Evolutionary conservation across 768 basidiomycete genomes (phyloP), one percentile per base, ranked within the genome.

Genomic region (Hygrophorus pudorinus): DNA sequence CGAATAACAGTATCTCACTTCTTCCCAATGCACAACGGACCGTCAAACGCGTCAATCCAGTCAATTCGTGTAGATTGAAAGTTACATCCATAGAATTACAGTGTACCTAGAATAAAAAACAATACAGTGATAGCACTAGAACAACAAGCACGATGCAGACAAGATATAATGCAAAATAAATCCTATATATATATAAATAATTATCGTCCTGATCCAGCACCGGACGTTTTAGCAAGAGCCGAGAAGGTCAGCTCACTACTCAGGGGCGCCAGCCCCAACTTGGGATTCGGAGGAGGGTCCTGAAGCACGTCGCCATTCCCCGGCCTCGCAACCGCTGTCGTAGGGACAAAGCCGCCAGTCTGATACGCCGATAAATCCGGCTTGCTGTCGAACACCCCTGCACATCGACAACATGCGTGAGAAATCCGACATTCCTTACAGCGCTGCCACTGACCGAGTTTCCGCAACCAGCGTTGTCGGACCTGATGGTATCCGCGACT

Each of bases 401-500:
- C 41, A 34, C 29, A 17, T 7, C 13, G 16, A 18, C 35, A 45
- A 29, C 5, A 29, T 13, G 30, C 17, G 9, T 14, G 6, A 12
- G 12, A 12, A 12, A 39, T 20, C n/a, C 11, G 11, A 7, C 24
- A 24, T 7, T 24, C 7, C 31, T 4, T 30, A 20, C 12, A 14
- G 20, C 13, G 18, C 16, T 12, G 21, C 28, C 4, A 44, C 61
- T 34, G 36, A 61, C 67, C 65, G 1, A 66, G 44, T 45, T 66
- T 68, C 36, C 66, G 56, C 42, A 67, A 51, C 65, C 67, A 68
- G n/a, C 66, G 56, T 41, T 67, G 66, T 2, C 66, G 62, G 33
- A 68, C 67, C 51, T 69, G 66, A 42, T 69, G 66, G 41, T 67
- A 67, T 1, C 66, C 64, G 39, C 67, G 52, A 30, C 36, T 39